Percentiles rank a stretch among this genome's conserved stretches.
These are phyloP conservation scores for Fusarium nisikadoi DNA, from an alignment of 2,329 filamentous ascomycete genomes.

Conservation along the genomic window DNA sequence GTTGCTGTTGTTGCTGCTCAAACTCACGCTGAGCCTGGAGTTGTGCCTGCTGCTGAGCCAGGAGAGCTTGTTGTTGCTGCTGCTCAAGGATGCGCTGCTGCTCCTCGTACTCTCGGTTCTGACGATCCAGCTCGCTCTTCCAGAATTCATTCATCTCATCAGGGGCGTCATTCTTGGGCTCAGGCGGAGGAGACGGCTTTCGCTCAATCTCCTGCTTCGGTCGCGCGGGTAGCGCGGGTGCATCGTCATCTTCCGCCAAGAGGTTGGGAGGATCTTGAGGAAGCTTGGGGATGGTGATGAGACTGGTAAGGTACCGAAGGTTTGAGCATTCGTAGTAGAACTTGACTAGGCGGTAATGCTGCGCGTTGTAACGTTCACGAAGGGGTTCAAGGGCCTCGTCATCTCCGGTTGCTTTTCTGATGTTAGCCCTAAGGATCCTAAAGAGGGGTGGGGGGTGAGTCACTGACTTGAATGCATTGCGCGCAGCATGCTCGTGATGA, in stretches of 20 bases:
- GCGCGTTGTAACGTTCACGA: conserved; percentile 88
- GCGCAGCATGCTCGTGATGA: conserved; percentile 98
- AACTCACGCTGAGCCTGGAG: conserved; percentile 93
- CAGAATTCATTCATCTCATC: conserved; percentile 98
- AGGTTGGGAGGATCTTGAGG: conserved; percentile 94
- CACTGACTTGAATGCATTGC: conserved; percentile 93
- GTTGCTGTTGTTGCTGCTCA: conserved; percentile 88
- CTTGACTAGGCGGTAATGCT: conserved; percentile 94
- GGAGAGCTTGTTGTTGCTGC: conserved; percentile 83
- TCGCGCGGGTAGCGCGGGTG: conserved; percentile 83
- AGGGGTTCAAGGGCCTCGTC: conserved; percentile 92
- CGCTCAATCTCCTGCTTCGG: conserved; percentile 79
- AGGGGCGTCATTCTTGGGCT: conserved; percentile 79
- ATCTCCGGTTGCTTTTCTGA: conserved; percentile 80
- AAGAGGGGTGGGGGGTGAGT: background rate
- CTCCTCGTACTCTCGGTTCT: conserved; percentile 94
- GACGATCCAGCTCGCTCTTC: conserved; percentile 90
- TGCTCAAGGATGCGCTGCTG: conserved; percentile 91
- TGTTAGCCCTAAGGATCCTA: conserved; percentile 34
- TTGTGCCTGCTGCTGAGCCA: conserved; percentile 83
- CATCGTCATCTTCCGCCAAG: conserved; percentile 83
- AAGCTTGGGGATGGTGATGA: conserved; percentile 96
- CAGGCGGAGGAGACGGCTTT: conserved; percentile 74
- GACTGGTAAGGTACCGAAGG: conserved; percentile 91
- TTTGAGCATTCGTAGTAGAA: conserved; percentile 99